These are phyloP conservation scores for Magnusiomyces paraingens DNA, from an alignment of 1,139 yeast species.

Conservation along the genomic window DNA sequence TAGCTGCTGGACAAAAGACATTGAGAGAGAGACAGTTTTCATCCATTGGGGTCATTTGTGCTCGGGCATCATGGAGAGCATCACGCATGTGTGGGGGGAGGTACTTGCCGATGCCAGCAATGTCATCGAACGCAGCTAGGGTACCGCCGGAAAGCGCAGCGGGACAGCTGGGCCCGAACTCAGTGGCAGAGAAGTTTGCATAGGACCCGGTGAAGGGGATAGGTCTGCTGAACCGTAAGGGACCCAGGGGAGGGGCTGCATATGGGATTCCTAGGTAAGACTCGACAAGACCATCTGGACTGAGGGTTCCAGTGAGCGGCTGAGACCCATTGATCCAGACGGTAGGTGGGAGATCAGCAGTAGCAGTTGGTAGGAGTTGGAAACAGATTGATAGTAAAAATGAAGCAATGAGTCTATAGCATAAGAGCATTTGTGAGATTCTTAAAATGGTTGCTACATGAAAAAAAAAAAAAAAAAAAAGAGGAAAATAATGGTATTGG, in stretches of 20 bases:
- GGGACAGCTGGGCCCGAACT: slow-evolving; percentile 6
- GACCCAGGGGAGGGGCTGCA: slow-evolving; percentile 15
- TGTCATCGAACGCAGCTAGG: slow-evolving; percentile 3
- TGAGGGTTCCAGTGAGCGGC: no score
- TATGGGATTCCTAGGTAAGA: slow-evolving; percentile 15
- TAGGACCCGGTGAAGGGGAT: slow-evolving; percentile 5
- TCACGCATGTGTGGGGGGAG: background rate
- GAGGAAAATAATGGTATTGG: no score
- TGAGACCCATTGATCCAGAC: no score
- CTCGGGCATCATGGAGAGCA: background rate
- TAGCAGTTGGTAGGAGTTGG: no score
- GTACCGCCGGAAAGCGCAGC: background rate
- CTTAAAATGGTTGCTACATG: no score
- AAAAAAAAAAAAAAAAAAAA: no score
- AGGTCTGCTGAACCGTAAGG: slow-evolving; percentile 13
- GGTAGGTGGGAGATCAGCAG: no score
- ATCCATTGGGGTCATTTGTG: slow-evolving; percentile 4
- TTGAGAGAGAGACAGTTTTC: slow-evolving; percentile 25
- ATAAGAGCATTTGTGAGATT: no score
- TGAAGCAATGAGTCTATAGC: no score
- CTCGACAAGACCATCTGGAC: slow-evolving; percentile 5
- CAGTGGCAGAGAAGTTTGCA: slow-evolving; percentile 7
- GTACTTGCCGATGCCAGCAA: background rate
- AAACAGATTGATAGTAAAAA: no score
- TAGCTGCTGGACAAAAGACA: slow-evolving; percentile 19